A percentile compares a stretch with the other conserved stretches of the same genome.
phyloP scores from a whole-genome alignment of 352 stramenopile species.

The Pythium diclinum region DNA sequence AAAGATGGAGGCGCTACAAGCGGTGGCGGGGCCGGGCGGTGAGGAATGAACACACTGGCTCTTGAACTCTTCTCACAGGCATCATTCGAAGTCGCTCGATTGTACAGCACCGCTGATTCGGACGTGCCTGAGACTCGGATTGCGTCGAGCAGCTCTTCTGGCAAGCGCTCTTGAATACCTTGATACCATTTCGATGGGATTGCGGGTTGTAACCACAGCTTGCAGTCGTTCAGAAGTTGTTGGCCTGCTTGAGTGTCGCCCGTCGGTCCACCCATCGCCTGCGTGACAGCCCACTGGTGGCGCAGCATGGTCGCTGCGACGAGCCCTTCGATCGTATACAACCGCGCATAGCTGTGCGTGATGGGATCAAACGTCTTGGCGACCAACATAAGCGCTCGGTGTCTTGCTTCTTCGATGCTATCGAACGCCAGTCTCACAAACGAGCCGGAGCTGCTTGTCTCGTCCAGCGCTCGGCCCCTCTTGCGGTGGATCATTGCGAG shows the following conservation, averaged over 20 bases:
- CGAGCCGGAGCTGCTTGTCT: constrained; percentile 32
- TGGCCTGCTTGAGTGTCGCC: constrained; percentile 1
- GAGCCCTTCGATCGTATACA: constrained; percentile 65
- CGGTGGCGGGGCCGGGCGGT: constrained; percentile 12
- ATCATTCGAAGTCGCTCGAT: neutral
- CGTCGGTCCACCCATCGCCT: constrained; percentile 37
- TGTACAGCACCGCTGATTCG: neutral
- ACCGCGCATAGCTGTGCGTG: constrained; percentile 45
- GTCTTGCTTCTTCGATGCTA: constrained; percentile 63
- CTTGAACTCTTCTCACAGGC: neutral
- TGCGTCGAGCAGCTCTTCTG: neutral
- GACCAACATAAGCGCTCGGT: constrained; percentile 61
- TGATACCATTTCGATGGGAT: constrained; percentile 46
- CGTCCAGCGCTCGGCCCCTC: constrained; percentile 20
- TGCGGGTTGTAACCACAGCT: constrained; percentile 40
- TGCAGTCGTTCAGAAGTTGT: constrained; percentile 18
- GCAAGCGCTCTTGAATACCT: constrained; percentile 13
- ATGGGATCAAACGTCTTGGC: constrained; percentile 76
- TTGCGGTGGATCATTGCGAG: constrained; percentile 35
- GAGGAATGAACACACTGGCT: constrained; percentile 5
- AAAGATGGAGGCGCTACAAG: neutral
- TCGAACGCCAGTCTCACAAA: constrained; percentile 72
- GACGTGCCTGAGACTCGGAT: neutral
- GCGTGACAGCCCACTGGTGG: constrained; percentile 62
- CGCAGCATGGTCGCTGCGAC: constrained; percentile 46